Evolutionary conservation across 805 yeast genomes (phyloP).

Genomic region (Barnettozyma salicaria): DNA sequence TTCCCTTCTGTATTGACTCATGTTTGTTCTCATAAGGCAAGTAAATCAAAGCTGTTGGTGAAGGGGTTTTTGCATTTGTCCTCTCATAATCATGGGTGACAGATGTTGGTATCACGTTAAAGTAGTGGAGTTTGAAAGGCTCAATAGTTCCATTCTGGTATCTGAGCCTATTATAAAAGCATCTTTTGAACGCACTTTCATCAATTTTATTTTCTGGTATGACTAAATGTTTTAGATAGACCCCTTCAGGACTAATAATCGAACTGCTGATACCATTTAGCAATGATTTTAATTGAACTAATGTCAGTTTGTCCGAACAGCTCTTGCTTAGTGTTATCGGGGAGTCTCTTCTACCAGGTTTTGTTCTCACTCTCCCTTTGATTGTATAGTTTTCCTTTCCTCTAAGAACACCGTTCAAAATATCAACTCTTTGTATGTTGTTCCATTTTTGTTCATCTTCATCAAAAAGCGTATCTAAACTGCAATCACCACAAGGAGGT

Average conservation of each 20-base stretch:
- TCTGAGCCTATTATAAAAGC: conserved; percentile 17
- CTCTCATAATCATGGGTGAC: conserved; percentile 14
- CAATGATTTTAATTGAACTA: conserved; percentile 54
- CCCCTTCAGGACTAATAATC: conserved; percentile 29
- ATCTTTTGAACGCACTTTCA: conserved; percentile 11
- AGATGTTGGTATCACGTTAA: conserved; percentile 8
- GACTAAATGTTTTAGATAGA: conserved; percentile 44
- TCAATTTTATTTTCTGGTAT: conserved; percentile 33
- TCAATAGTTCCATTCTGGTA: not conserved
- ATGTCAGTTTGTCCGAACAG: conserved; percentile 78
- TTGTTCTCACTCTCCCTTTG: conserved; percentile 73
- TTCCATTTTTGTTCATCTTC: conserved; percentile 23
- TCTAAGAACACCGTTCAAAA: conserved; percentile 33
- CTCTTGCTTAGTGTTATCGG: conserved; percentile 69
- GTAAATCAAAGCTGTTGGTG: conserved; percentile 26
- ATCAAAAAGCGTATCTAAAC: conserved; percentile 43
- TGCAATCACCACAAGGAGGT: conserved; percentile 88
- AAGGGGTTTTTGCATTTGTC: conserved; percentile 13
- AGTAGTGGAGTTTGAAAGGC: not conserved
- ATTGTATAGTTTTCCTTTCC: conserved; percentile 58
- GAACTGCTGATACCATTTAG: conserved; percentile 40
- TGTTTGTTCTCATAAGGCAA: conserved; percentile 17
- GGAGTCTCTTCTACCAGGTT: conserved; percentile 88
- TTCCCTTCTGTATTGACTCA: conserved; percentile 47
- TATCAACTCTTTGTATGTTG: conserved; percentile 7